These are phyloP conservation scores for Taphrina sp. DNA, from an alignment of 1,139 yeast genomes.

Conservation along the genomic window DNA sequence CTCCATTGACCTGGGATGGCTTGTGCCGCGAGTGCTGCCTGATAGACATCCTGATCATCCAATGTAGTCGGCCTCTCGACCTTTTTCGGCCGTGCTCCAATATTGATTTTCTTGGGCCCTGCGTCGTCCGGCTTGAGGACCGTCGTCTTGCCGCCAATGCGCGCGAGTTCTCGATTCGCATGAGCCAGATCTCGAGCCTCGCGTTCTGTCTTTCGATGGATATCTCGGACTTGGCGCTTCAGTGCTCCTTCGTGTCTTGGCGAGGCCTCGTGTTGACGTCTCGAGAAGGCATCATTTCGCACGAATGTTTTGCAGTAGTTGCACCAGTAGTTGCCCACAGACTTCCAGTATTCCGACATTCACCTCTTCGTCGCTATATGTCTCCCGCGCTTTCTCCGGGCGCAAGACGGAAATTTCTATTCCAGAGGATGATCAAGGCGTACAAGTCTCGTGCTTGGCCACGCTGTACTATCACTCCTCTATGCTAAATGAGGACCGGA, in stretches of 20 bases:
- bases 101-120: constrained; percentile 10
- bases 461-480: too few species aligned
- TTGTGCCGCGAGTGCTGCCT: constrained; percentile 25
- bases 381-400: too few species aligned
- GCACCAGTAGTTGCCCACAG: constrained; percentile 32
- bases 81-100: constrained; percentile 7
- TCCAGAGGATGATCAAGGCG: too few species aligned
- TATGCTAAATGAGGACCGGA: too few species aligned
- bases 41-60: constrained; percentile 24
- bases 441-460: too few species aligned
- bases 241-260: constrained; percentile 30
- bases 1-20: constrained; percentile 25
- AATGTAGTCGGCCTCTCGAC: background rate
- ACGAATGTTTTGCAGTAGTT: constrained; percentile 31
- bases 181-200: constrained; percentile 18
- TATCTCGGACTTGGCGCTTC: constrained; percentile 26
- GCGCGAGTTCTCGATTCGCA: constrained; percentile 28
- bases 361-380: constrained; percentile 1
- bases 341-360: constrained; percentile 32
- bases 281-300: constrained; percentile 31
- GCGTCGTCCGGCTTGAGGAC: background rate
- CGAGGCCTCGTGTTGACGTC: constrained; percentile 32
- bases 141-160: constrained; percentile 26
- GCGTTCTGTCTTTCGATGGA: constrained; percentile 20
- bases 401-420: too few species aligned